Percentiles rank a stretch among this genome's conserved stretches.
These are phyloP conservation scores for Caryocar brasiliense DNA, from an alignment of 441 rosid species.

Conservation along the genomic window DNA sequence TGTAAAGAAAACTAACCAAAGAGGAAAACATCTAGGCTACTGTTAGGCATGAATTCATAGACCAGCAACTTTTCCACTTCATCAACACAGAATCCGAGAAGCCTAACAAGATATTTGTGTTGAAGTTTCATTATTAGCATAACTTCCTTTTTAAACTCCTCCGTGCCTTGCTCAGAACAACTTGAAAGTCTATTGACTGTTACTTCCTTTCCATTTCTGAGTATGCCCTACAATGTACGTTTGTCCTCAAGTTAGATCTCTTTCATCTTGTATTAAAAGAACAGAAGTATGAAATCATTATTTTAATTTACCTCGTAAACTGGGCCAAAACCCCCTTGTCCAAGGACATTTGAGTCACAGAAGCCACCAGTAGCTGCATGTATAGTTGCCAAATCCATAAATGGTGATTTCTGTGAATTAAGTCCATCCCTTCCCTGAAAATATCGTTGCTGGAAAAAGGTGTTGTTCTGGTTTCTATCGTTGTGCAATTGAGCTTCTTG, in stretches of 20 bases:
- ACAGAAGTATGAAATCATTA: no score
- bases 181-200: conserved; percentile 40
- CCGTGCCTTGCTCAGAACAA: conserved; percentile 22
- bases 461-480: neutral
- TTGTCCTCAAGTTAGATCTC: neutral
- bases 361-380: conserved; percentile 18
- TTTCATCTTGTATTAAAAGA: no score
- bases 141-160: conserved; percentile 33
- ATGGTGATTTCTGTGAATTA: conserved; percentile 8
- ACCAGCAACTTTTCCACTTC: conserved; percentile 24
- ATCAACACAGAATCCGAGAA: conserved; percentile 29
- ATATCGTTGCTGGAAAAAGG: neutral
- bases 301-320: conserved; percentile 37
- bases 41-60: conserved; percentile 31
- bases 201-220: conserved; percentile 29
- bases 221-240: conserved; percentile 24
- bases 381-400: conserved; percentile 1
- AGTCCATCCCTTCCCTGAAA: neutral
- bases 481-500: neutral
- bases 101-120: conserved; percentile 30
- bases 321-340: conserved; percentile 34
- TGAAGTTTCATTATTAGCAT: conserved; percentile 28
- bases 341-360: conserved; percentile 19
- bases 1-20: conserved; percentile 19
- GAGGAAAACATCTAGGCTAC: conserved; percentile 29